Conservation (phyloP, 208 protist species). For the Trypanosoma melophagium region DNA sequence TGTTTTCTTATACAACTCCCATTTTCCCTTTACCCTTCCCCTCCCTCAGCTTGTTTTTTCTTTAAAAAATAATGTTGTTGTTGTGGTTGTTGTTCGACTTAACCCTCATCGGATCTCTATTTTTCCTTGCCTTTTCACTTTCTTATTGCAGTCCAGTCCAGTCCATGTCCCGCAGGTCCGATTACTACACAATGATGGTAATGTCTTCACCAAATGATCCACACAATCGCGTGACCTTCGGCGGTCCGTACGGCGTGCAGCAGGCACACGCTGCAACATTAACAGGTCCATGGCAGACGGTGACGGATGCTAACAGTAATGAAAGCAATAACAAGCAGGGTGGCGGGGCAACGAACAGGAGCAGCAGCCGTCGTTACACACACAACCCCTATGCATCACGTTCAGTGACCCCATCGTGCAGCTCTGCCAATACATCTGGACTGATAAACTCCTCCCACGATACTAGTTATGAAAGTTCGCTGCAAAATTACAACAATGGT, state of each 20-base stretch:
- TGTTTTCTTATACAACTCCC: not conserved
- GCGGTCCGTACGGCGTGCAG: not conserved
- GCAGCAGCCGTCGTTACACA: conserved; percentile 33
- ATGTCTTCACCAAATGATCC: conserved; percentile 46
- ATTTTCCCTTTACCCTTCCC: conserved; percentile 11
- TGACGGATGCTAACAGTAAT: not conserved
- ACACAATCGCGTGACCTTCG: conserved; percentile 6
- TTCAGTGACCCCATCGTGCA: conserved; percentile 16
- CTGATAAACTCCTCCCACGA: conserved; percentile 26
- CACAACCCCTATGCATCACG: conserved; percentile 79
- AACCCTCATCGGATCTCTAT: not conserved
- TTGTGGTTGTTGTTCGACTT: no score
- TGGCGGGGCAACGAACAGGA: not conserved
- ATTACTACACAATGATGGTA: conserved; percentile 64
- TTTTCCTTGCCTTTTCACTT: not conserved
- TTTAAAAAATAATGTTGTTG: not conserved
- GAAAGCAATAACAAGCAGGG: conserved; percentile 14
- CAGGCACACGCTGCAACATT: not conserved
- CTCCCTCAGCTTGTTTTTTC: conserved; percentile 4
- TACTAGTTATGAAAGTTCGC: conserved; percentile 33
- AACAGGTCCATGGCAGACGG: not conserved
- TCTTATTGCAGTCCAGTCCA: not conserved
- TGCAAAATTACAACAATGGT: conserved; percentile 14
- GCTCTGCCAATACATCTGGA: conserved; percentile 7
- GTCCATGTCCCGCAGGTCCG: not conserved